Evolutionary conservation across 1,284 basidiomycete species (phyloP), one percentile per base, ranked within the genome.

Genomic region (Moniliophthora roreri): DNA sequence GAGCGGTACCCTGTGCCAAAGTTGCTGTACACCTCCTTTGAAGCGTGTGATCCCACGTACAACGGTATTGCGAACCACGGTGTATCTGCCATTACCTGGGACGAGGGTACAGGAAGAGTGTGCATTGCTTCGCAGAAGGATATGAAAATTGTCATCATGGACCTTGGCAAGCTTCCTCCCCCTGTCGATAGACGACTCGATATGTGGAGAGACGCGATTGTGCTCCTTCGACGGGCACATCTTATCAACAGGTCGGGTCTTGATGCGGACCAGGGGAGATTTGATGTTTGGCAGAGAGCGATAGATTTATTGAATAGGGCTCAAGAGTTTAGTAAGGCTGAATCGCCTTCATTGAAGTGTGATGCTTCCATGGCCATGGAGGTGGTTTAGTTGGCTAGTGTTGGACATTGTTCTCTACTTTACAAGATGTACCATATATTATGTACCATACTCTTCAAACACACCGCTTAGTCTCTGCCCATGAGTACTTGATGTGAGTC

Each of bases 51-150:
- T 20, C n/a, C 41, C 10, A 24, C 28, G 35, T 54, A 52, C 21
- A 11, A 53, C 4, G n/a, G 38, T n/a, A 38, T 59, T 20, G n/a
- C 39, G 3, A 57, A 60, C 10, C 62, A 66, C 2, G 74, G 75
- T 0, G 51, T 76, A 32, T 60, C 64, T 16, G 72, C 73, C 8
- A 70, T 77, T 21, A 62, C 72, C 16, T 79, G 73, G 72, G 77
- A 79, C 50, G 77, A 79, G 57, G 64, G 67, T 20, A 74, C 74
- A 40, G 76, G 75, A 8, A 69, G 74, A 48, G 61, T 78, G 15
- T 75, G 73, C 50, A 58, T 77, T 11, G 69, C 69, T 16, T 57
- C 67, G n/a, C 62, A 62, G 18, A 51, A 65, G 21, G 69, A 68
- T 24, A 51, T 62, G 23, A 52, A 62, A n/a, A 64, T 76, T 45